Conservation (phyloP, 805 yeast species). For the Brettanomyces naardenensis region DNA sequence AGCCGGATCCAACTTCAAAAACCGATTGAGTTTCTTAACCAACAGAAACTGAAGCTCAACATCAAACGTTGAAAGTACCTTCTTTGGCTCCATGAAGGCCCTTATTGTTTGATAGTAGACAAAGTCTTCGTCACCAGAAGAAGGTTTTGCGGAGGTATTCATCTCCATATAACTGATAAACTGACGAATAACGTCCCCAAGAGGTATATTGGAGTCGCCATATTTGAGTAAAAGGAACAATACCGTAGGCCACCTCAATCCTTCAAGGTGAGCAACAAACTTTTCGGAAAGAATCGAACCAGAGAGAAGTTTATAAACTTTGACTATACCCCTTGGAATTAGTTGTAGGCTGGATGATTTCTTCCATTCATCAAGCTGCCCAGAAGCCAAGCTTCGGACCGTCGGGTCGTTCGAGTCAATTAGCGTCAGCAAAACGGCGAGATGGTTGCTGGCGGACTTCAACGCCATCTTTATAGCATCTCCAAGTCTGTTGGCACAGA, state of each 20-base stretch:
- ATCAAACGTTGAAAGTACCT: slow-evolving; percentile 9
- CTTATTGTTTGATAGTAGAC: slow-evolving; percentile 10
- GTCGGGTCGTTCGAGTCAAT: slow-evolving; percentile 63
- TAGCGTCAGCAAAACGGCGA: slow-evolving; percentile 62
- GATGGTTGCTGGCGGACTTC: slow-evolving; percentile 54
- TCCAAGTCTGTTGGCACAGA: slow-evolving; percentile 49
- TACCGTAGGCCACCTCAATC: slow-evolving; percentile 59
- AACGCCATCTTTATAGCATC: slow-evolving; percentile 59
- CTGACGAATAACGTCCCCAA: slow-evolving; percentile 25
- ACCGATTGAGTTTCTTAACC: slow-evolving; percentile 18
- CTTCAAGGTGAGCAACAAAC: slow-evolving; percentile 29
- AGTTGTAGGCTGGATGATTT: slow-evolving; percentile 29
- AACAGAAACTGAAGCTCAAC: slow-evolving; percentile 19
- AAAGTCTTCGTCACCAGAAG: background rate
- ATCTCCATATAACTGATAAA: slow-evolving; percentile 10
- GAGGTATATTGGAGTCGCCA: slow-evolving; percentile 37
- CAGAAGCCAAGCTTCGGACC: slow-evolving; percentile 45
- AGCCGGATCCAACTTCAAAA: slow-evolving; percentile 8
- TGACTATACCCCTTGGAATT: slow-evolving; percentile 48
- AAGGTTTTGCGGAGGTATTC: background rate
- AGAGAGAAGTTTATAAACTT: slow-evolving; percentile 57
- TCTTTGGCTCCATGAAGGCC: slow-evolving; percentile 8
- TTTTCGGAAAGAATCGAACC: slow-evolving; percentile 34
- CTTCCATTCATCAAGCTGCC: slow-evolving; percentile 64
- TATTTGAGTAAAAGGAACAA: slow-evolving; percentile 57